Base-by-base conservation (phyloP, 805 yeast genomes). In the Scheffersomyces spartinae region DNA sequence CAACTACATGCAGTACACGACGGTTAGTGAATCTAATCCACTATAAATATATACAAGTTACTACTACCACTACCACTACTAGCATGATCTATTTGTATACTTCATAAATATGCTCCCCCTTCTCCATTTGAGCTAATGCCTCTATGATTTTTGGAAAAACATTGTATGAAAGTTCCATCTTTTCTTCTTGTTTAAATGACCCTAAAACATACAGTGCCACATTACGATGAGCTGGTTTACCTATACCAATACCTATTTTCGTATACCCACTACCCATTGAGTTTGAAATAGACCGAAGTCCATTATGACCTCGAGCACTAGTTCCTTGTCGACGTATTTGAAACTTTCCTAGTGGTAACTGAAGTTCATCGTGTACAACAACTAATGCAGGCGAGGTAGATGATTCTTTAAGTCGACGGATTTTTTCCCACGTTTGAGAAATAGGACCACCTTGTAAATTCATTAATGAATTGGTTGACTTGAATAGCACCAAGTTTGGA, bases 221-320 rank as follows among this genome's bases (percentile, higher is more conserved):
- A 21, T 59, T 60, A 26, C 69, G 56, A 5, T 52, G 40, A 5
- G 47, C 52, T 1, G 86, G 78, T 28, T 80, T 57, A 2, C 83
- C 94, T 9, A 86, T 79, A 0, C 96, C 96, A 6, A 85, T 58
- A 10, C 78, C 70, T 9, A 85, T 43, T 26, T 82, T 69, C n/a
- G 70, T 61, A 42, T 75, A 82, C 10, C 57, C 61, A 18, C 60
- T 56, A 0, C 76, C 75, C 18, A 66, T 45, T 13, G 31, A 21
- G 5, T 46, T 35, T 22, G 64, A 65, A 3, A 86, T 64, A 20
- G 78, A 69, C 33, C 65, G 64, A 15, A 86, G 56, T 0, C 95
- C 96, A 42, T 83, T 84, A 41, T 86, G 97, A 0, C 95, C 95
- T 23, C 91, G 58, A 9, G 74, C 62, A 21, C 82, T 68, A 1